Percentiles rank a stretch among this genome's conserved stretches.
Conservation (phyloP, 345 rosid genomes). For the Nephelium lappaceum region DNA sequence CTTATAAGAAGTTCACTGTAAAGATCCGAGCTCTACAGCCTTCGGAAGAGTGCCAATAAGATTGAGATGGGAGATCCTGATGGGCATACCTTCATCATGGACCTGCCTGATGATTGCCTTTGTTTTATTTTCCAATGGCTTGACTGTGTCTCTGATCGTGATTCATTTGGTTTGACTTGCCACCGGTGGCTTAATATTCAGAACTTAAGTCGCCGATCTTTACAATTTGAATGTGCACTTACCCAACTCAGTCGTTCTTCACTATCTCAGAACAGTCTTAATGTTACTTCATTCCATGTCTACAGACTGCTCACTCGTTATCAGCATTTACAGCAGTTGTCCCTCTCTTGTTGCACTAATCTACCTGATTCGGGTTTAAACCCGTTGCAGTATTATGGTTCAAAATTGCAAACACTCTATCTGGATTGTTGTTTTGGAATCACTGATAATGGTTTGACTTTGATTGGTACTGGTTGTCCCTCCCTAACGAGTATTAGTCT, state of each 20-base stretch:
- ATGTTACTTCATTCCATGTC: conserved; percentile 47
- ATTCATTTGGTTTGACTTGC: conserved; percentile 80
- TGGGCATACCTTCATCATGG: conserved; percentile 42
- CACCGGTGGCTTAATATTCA: conserved; percentile 68
- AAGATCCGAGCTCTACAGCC: conserved; percentile 62
- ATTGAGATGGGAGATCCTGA: conserved; percentile 48
- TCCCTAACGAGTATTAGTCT: conserved; percentile 54
- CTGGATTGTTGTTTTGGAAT: conserved; percentile 69
- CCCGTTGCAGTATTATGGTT: conserved; percentile 49
- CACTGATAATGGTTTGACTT: conserved; percentile 57
- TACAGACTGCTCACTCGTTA: conserved; percentile 63
- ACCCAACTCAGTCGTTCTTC: conserved; percentile 27
- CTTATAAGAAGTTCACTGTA: conserved; percentile 48
- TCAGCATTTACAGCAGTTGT: conserved; percentile 55
- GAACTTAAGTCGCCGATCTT: conserved; percentile 50
- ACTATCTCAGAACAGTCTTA: conserved; percentile 38
- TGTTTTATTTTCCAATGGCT: conserved; percentile 57
- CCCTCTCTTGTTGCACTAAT: conserved; percentile 67
- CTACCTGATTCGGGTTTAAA: conserved; percentile 58
- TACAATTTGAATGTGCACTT: conserved; percentile 61
- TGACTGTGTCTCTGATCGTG: conserved; percentile 47
- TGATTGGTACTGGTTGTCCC: conserved; percentile 56
- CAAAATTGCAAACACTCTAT: conserved; percentile 49
- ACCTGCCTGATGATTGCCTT: conserved; percentile 79
- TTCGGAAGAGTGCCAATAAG: conserved; percentile 43